phyloP scores from a whole-genome alignment of 768 basidiomycete species.

The Lentinula boryana region DNA sequence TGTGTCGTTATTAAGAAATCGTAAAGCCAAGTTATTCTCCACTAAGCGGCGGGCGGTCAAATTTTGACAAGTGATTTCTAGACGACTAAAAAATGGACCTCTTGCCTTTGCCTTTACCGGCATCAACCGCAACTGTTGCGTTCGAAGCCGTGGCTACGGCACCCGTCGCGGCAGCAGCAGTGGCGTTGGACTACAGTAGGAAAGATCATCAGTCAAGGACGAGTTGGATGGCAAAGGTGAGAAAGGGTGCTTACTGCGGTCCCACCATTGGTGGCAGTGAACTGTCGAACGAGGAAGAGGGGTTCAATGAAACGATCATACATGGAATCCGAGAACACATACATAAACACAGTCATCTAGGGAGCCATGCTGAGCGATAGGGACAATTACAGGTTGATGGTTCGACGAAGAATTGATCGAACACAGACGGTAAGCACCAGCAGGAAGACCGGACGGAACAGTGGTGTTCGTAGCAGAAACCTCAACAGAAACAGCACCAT shows the following conservation, averaged over 20 bases:
- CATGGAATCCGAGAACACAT: conserved; percentile 1
- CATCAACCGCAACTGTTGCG: not conserved
- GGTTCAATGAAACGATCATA: not conserved
- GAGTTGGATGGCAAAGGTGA: not conserved
- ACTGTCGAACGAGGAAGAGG: not conserved
- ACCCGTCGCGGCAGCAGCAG: not conserved
- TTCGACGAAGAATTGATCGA: conserved; percentile 43
- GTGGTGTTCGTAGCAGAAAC: not conserved
- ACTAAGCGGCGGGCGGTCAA: not conserved
- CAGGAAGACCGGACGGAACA: conserved; percentile 48
- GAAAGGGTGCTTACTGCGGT: not conserved
- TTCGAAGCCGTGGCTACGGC: not conserved
- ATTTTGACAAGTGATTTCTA: not conserved
- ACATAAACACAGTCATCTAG: conserved; percentile 33
- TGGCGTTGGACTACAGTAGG: not conserved
- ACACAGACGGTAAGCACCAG: conserved; percentile 43
- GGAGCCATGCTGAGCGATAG: conserved; percentile 33
- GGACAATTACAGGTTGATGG: conserved; percentile 34
- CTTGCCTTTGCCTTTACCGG: not conserved
- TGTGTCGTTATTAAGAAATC: too few relatives aligned
- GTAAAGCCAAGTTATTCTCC: too few relatives aligned
- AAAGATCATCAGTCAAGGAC: not conserved
- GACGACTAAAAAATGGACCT: not conserved
- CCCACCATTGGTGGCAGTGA: not conserved
- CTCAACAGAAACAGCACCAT: conserved; percentile 38